Conservation (phyloP, 2,329 filamentous ascomycete species). For the Fusarium haematococcum region DNA sequence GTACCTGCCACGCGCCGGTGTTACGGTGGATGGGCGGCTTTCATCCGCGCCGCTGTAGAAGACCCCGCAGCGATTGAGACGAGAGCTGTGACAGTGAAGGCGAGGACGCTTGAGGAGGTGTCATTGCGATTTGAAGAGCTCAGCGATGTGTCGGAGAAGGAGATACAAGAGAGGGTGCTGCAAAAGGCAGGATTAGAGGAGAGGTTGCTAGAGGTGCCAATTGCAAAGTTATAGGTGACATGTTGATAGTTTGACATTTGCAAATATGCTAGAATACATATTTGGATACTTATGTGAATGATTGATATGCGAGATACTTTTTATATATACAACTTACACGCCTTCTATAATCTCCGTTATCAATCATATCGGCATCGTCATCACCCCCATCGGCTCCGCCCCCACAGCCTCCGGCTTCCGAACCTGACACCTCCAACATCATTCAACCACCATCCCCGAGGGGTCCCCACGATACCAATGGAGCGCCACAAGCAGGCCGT, state of each 20-base stretch:
- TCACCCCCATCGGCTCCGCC: slow-evolving; percentile 28
- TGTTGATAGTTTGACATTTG: slow-evolving; percentile 39
- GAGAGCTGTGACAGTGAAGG: slow-evolving; percentile 59
- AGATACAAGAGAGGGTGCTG: slow-evolving; percentile 55
- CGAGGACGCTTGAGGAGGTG: slow-evolving; percentile 63
- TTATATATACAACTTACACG: background rate
- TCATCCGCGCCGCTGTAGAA: slow-evolving; percentile 60
- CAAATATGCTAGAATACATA: background rate
- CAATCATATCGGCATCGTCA: background rate
- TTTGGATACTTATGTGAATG: background rate
- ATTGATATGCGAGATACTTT: background rate
- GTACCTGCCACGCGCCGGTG: slow-evolving; percentile 62
- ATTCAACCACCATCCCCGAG: background rate
- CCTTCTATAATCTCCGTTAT: background rate
- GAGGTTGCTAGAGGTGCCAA: slow-evolving; percentile 2
- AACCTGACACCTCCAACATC: slow-evolving; percentile 11
- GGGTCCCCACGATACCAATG: slow-evolving; percentile 41
- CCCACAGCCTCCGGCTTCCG: slow-evolving; percentile 27
- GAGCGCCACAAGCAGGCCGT: slow-evolving; percentile 61
- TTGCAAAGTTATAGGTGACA: slow-evolving; percentile 44
- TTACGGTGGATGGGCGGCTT: slow-evolving; percentile 66
- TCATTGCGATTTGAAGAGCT: slow-evolving; percentile 57
- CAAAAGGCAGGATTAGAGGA: slow-evolving; percentile 37
- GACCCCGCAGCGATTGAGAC: slow-evolving; percentile 50
- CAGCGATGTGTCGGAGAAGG: slow-evolving; percentile 56